A percentile compares a stretch with the other conserved stretches of the same genome.
Conservation (phyloP, 2,329 filamentous ascomycete genomes). For the Trichoderma hamatum region DNA sequence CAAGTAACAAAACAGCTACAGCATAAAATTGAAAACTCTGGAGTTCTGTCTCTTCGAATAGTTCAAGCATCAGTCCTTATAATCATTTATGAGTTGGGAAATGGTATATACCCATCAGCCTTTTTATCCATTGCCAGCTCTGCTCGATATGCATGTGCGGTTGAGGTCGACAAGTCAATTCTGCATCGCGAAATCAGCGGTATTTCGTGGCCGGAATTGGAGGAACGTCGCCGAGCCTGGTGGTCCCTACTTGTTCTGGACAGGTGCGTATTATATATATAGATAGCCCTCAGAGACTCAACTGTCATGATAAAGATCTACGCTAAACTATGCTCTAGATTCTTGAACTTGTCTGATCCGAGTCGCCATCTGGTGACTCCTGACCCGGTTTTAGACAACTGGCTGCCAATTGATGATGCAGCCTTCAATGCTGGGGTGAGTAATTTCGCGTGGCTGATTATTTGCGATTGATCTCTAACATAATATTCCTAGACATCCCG, state of each 20-base stretch:
- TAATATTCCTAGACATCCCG: not conserved
- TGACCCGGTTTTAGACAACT: slow-evolving; percentile 23
- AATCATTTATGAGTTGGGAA: slow-evolving; percentile 23
- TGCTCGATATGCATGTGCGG: slow-evolving; percentile 23
- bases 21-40: slow-evolving; percentile 14
- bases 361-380: slow-evolving; percentile 25
- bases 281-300: no score
- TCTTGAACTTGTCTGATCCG: slow-evolving; percentile 24
- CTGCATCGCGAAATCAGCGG: not conserved
- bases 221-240: slow-evolving; percentile 22
- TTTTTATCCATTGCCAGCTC: slow-evolving; percentile 15
- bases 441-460: not conserved
- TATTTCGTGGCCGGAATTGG: slow-evolving; percentile 13
- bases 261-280: not conserved
- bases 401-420: slow-evolving; percentile 25
- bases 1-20: slow-evolving; percentile 13
- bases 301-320: no score
- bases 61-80: slow-evolving; percentile 20
- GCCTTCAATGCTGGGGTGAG: slow-evolving; percentile 23
- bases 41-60: slow-evolving; percentile 6
- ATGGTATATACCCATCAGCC: slow-evolving; percentile 22
- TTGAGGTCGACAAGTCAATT: slow-evolving; percentile 20
- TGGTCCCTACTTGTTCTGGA: slow-evolving; percentile 24
- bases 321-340: slow-evolving; percentile 1
- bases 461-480: not conserved